Evolutionary conservation across 805 yeast genomes (phyloP).

Genomic region (Peterozyma xylosa): DNA sequence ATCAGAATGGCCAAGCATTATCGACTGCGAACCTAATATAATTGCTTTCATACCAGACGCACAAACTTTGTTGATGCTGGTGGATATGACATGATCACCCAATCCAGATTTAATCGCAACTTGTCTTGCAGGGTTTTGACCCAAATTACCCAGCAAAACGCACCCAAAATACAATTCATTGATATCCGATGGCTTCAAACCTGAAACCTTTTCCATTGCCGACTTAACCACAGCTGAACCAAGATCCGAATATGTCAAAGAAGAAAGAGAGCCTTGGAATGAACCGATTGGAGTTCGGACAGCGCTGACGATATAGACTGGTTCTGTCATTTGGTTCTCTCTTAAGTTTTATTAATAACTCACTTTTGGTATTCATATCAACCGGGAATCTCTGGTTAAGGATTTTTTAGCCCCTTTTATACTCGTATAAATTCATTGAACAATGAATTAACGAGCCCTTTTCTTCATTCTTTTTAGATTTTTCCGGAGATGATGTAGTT

Average conservation of each 20-base stretch:
- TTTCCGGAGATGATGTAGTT: no score
- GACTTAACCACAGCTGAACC: slow-evolving; percentile 91
- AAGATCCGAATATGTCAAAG: slow-evolving; percentile 72
- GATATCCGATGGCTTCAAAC: slow-evolving; percentile 66
- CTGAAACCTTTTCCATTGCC: slow-evolving; percentile 76
- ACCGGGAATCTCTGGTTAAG: no score
- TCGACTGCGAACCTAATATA: slow-evolving; percentile 84
- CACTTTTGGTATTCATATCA: no score
- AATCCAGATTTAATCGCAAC: slow-evolving; percentile 92
- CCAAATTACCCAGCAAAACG: slow-evolving; percentile 85
- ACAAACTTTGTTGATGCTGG: slow-evolving; percentile 94
- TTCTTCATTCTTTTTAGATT: no score
- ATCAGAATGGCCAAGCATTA: slow-evolving; percentile 82
- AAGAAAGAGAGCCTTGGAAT: slow-evolving; percentile 78
- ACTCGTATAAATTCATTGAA: no score
- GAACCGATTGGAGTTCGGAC: slow-evolving; percentile 96
- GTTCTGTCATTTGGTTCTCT: slow-evolving; percentile 4
- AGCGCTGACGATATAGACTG: slow-evolving; percentile 82
- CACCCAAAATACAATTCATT: slow-evolving; percentile 91
- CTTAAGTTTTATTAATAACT: no score
- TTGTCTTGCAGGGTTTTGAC: slow-evolving; percentile 97
- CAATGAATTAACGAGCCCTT: no score
- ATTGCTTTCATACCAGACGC: slow-evolving; percentile 93
- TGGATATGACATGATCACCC: slow-evolving; percentile 69
- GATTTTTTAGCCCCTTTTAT: no score